Evolutionary conservation across 495 filamentous ascomycete genomes (phyloP).

Genomic region (Lophiotrema nucula): DNA sequence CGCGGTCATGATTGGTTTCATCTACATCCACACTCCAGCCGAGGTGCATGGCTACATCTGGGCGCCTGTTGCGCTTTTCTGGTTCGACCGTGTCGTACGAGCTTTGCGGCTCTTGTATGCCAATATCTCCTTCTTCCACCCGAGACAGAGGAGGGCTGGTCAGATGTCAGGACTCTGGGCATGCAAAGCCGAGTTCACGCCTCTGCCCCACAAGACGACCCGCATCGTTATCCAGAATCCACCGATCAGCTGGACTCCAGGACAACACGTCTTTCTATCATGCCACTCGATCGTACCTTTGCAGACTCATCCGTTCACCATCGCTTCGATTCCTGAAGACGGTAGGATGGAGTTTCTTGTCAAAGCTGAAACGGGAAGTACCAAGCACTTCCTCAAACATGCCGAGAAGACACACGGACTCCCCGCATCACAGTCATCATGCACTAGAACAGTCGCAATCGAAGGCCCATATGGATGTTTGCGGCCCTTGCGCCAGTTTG

Average conservation of each 20-base stretch:
- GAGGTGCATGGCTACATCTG: slow-evolving; percentile 60
- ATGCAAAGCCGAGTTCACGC: slow-evolving; percentile 61
- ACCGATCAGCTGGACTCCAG: slow-evolving; percentile 68
- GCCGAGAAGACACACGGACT: slow-evolving; percentile 52
- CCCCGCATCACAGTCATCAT: slow-evolving; percentile 51
- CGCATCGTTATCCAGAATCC: slow-evolving; percentile 68
- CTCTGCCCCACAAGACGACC: slow-evolving; percentile 62
- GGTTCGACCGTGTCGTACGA: slow-evolving; percentile 66
- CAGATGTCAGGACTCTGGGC: slow-evolving; percentile 36
- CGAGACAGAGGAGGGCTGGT: slow-evolving; percentile 31
- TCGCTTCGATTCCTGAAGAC: slow-evolving; percentile 60
- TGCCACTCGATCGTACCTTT: slow-evolving; percentile 65
- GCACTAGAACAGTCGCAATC: slow-evolving; percentile 32
- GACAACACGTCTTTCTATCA: slow-evolving; percentile 78
- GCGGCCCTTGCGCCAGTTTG: slow-evolving; percentile 53
- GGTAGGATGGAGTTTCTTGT: slow-evolving; percentile 68
- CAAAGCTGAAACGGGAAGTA: slow-evolving; percentile 69
- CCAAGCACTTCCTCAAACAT: slow-evolving; percentile 61
- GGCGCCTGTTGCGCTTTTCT: slow-evolving; percentile 68
- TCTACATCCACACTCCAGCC: slow-evolving; percentile 64
- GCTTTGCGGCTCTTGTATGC: slow-evolving; percentile 54
- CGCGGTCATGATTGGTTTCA: slow-evolving; percentile 62
- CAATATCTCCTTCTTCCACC: slow-evolving; percentile 64
- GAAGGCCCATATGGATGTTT: slow-evolving; percentile 57
- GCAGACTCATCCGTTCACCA: slow-evolving; percentile 82